These are phyloP conservation scores for Aspergillus bombycis DNA, from an alignment of 2,329 filamentous ascomycete species.

Conservation along the genomic window DNA sequence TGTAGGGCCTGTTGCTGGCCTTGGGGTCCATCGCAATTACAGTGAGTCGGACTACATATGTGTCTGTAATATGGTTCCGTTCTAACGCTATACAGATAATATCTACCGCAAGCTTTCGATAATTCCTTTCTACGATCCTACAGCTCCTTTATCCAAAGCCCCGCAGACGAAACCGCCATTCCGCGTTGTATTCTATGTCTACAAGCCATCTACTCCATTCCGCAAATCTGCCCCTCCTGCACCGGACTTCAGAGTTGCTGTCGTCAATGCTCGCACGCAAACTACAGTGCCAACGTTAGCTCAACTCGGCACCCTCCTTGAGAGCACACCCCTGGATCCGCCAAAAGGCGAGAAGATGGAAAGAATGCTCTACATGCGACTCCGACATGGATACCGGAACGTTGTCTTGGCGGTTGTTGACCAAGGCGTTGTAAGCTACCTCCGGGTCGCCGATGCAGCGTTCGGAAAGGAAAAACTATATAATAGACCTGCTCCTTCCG, in stretches of 20 bases:
- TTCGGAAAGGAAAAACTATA: conserved; percentile 77
- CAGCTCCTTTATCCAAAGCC: conserved; percentile 28
- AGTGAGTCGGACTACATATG: conserved; percentile 30
- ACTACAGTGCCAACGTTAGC: conserved; percentile 72
- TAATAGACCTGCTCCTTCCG: conserved; percentile 45
- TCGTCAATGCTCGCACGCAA: conserved; percentile 71
- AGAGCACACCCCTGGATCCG: conserved; percentile 71
- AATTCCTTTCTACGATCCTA: conserved; percentile 70
- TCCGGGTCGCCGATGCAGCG: conserved; percentile 76
- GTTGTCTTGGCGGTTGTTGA: conserved; percentile 88
- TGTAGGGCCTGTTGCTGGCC: conserved; percentile 54
- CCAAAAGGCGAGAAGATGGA: conserved; percentile 54
- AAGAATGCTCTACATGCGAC: conserved; percentile 68
- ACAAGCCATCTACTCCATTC: conserved; percentile 73
- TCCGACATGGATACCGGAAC: conserved; percentile 84
- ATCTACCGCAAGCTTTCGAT: conserved; percentile 78
- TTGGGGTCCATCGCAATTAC: conserved; percentile 60
- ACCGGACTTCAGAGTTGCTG: conserved; percentile 83
- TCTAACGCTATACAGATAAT: conserved; percentile 55
- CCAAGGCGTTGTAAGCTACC: conserved; percentile 84
- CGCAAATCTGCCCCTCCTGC: conserved; percentile 76
- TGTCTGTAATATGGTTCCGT: background rate
- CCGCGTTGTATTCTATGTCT: conserved; percentile 77
- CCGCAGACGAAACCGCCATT: conserved; percentile 57
- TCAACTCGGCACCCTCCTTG: conserved; percentile 72